Conservation (phyloP, 371 early-diverging fungal genomes). For the Zancudomyces culisetae region DNA sequence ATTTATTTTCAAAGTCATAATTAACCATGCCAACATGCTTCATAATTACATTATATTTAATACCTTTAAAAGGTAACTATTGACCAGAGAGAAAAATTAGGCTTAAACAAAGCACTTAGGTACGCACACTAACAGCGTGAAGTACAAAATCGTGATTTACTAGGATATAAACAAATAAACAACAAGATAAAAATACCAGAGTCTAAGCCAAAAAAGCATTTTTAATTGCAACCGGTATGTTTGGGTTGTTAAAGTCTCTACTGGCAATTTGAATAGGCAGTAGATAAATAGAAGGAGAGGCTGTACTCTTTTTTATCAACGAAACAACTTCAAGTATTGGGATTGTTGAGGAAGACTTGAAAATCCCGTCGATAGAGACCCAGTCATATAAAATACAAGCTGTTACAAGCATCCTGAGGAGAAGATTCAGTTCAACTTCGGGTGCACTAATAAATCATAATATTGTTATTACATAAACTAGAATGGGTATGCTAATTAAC, state of each 20-base stretch:
- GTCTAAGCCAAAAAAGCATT: background rate
- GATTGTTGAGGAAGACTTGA: background rate
- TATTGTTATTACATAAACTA: background rate
- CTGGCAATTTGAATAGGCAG: background rate
- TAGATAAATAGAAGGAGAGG: background rate
- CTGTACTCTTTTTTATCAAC: background rate
- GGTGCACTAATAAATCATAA: conserved; percentile 9
- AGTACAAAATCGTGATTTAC: background rate
- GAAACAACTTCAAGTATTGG: conserved; percentile 3
- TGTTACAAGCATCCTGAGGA: conserved; percentile 52
- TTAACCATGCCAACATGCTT: too few relatives aligned
- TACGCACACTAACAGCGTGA: too few relatives aligned
- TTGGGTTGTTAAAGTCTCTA: conserved; percentile 1
- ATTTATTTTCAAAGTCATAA: too few relatives aligned
- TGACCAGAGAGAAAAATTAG: too few relatives aligned
- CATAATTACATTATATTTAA: too few relatives aligned
- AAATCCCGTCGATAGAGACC: conserved; percentile 26
- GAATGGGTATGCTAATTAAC: background rate
- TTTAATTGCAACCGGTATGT: background rate
- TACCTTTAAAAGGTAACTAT: too few relatives aligned
- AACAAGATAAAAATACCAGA: background rate
- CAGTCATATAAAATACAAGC: conserved; percentile 81
- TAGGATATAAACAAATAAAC: background rate
- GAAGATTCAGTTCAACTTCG: conserved; percentile 40
- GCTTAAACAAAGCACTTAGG: too few relatives aligned